Conservation (phyloP, 2,329 filamentous ascomycete species). For the Fusarium sp. region DNA sequence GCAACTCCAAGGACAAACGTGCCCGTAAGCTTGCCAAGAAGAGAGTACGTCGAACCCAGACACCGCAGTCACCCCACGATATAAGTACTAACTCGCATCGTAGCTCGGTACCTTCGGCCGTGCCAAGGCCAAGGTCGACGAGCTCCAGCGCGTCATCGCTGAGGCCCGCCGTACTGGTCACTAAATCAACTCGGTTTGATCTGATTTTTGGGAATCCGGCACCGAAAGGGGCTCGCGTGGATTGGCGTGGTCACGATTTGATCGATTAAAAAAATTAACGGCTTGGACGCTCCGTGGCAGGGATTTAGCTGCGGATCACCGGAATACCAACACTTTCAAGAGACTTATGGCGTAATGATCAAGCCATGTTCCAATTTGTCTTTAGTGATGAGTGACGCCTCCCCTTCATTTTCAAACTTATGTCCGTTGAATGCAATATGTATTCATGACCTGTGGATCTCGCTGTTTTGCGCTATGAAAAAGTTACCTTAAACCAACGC, state of each 20-base stretch:
- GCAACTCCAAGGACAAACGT: slow-evolving; percentile 99
- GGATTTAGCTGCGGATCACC: slow-evolving; percentile 46
- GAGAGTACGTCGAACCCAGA: slow-evolving; percentile 72
- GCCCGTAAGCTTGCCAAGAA: slow-evolving; percentile 99
- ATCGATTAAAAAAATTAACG: slow-evolving; percentile 44
- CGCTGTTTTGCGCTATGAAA: not conserved
- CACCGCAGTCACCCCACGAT: not conserved
- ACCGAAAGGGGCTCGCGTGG: slow-evolving; percentile 46
- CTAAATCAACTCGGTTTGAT: slow-evolving; percentile 60
- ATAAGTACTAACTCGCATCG: slow-evolving; percentile 39
- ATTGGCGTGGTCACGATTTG: slow-evolving; percentile 50
- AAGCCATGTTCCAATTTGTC: slow-evolving; percentile 19
- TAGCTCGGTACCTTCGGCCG: slow-evolving; percentile 98
- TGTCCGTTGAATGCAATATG: not conserved
- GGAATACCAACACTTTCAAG: slow-evolving; percentile 49
- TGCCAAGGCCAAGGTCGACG: slow-evolving; percentile 99
- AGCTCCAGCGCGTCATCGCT: slow-evolving; percentile 97
- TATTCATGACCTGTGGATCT: not conserved
- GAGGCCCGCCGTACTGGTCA: slow-evolving; percentile 80
- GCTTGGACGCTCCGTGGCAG: slow-evolving; percentile 46
- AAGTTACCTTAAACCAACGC: slow-evolving; percentile 17
- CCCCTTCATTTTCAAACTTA: not conserved
- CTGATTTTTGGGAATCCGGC: slow-evolving; percentile 43
- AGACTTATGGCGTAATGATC: slow-evolving; percentile 40
- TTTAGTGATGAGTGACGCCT: not conserved